Conservation (phyloP, 257 asterid genomes). For the Solanum chilense region DNA sequence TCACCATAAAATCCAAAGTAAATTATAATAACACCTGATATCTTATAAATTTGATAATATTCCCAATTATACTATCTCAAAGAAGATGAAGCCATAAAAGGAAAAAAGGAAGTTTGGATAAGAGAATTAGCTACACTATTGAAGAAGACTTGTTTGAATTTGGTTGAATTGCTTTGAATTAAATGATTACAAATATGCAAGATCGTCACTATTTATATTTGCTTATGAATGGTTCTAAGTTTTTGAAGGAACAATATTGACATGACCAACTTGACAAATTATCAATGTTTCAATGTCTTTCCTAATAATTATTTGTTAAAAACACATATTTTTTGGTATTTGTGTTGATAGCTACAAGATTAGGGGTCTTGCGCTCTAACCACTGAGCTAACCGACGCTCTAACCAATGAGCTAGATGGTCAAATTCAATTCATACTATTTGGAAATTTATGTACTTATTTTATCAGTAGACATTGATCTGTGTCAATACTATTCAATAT, state of each 20-base stretch:
- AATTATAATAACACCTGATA: background rate
- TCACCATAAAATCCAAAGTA: background rate
- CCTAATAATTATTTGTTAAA: no score
- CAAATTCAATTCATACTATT: no score
- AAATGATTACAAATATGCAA: background rate
- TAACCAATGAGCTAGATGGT: background rate
- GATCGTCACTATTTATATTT: background rate
- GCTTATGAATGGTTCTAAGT: no score
- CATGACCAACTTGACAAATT: no score
- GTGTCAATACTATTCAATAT: no score
- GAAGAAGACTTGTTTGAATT: background rate
- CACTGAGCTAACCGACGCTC: background rate
- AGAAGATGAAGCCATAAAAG: background rate
- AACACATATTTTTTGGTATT: no score
- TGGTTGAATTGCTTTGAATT: background rate
- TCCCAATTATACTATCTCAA: background rate
- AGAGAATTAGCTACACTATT: background rate
- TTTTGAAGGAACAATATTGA: no score
- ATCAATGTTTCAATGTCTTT: background rate
- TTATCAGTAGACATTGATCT: no score
- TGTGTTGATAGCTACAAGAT: no score
- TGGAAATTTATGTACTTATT: no score
- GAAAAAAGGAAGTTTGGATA: background rate
- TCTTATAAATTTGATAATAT: background rate
- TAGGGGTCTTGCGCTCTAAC: background rate